Evolutionary conservation across 1,284 basidiomycete species (phyloP), one percentile per base, ranked within the genome.

Genomic region (Naganishia sp.): DNA sequence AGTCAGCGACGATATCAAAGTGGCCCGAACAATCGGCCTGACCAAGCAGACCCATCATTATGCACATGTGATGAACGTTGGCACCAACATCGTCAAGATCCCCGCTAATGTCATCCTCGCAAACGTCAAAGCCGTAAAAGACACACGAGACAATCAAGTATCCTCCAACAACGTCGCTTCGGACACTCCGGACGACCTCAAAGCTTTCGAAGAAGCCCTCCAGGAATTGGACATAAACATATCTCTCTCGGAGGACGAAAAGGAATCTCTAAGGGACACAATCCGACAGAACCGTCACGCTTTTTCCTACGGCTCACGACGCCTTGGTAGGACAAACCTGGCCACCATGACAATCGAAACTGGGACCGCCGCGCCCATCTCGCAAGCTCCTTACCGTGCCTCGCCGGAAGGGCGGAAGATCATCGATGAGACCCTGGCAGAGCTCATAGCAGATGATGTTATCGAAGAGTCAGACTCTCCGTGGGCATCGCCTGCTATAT

Each of bases 391-490:
- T 10, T 77, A 74, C 64, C 64, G 68, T 13, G 68, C 72, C 3
- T 80, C 79, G 2, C 78, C 78, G 0, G 74, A 70, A 0, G 79
- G 79, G 52, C 31, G 74, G 6, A 69, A 70, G 55, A 73, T 78
- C 2, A 79, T 81, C 13, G 74, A 79, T 25, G 67, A 75, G 9
- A 55, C 49, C 33, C n/a, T 65, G 15, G 73, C 78, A 25, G 64
- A 63, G 5, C 78, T 78, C 74, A 63, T 79, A 2, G 63, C 70
- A 9, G 64, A 69, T 16, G 77, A 68, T 15, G 75, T 81, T 6
- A 80, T 80, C 18, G 75, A 79, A 64, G 73, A 73, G 7, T 81
- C 77, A 0, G 59, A 67, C 5, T 79, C 77, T 42, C 76, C 79
- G 1, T 80, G 79, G 79, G 72, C 73, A 9, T 72, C 73, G 1